phyloP scores from a whole-genome alignment of 2,329 filamentous ascomycete genomes.

The Calonectria pseudoturangicola region DNA sequence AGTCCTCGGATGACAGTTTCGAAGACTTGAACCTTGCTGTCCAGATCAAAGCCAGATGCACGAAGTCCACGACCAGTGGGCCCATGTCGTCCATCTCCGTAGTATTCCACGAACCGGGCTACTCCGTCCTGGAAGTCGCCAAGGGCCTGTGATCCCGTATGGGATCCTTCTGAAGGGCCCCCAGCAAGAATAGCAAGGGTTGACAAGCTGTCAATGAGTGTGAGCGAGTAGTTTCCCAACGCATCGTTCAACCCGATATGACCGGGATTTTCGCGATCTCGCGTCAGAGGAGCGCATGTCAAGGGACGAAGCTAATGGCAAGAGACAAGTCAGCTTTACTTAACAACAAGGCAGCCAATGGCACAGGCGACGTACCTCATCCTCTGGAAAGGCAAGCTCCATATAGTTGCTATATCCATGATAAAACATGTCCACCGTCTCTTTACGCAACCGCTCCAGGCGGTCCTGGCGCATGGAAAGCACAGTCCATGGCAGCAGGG shows the following conservation, averaged over 20 bases:
- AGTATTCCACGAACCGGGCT: constrained; percentile 83
- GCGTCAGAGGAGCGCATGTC: constrained; percentile 87
- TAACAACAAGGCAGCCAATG: not conserved
- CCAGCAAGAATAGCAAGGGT: constrained; percentile 95
- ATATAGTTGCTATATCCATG: constrained; percentile 98
- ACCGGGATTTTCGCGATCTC: constrained; percentile 85
- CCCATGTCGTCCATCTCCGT: constrained; percentile 87
- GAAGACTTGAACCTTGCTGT: constrained; percentile 99
- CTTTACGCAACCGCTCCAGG: constrained; percentile 73
- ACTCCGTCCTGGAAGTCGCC: constrained; percentile 88
- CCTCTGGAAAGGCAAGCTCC: constrained; percentile 93
- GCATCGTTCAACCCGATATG: constrained; percentile 96
- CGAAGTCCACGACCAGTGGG: constrained; percentile 81
- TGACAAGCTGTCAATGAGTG: constrained; percentile 94
- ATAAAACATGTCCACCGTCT: constrained; percentile 90
- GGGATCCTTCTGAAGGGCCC: constrained; percentile 68
- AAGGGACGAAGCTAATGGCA: constrained; percentile 83
- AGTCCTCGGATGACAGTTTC: constrained; percentile 97
- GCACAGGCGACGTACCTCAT: constrained; percentile 75
- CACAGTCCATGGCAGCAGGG: constrained; percentile 64
- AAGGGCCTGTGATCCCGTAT: constrained; percentile 71
- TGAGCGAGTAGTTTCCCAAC: constrained; percentile 96
- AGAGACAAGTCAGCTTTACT: constrained; percentile 45
- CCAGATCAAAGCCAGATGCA: constrained; percentile 90
- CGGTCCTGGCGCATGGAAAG: constrained; percentile 73